Conservation (phyloP, 176 grass and related monocot genomes). For the Oryza officinalis region DNA sequence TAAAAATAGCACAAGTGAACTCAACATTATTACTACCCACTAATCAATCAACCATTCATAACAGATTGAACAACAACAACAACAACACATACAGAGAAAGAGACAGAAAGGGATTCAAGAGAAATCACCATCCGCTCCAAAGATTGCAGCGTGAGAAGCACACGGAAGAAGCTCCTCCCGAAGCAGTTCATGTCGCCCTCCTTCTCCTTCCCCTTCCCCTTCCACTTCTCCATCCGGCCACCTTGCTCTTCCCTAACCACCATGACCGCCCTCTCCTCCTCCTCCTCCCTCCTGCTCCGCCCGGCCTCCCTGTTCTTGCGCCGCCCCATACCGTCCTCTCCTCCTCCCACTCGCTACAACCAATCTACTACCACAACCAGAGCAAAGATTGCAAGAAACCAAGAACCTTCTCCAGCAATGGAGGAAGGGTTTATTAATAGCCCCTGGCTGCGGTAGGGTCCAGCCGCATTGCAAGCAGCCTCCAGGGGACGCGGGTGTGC, state of each 20-base stretch:
- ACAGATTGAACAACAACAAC: neutral
- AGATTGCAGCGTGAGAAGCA: conserved; percentile 41
- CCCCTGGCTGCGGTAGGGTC: no score
- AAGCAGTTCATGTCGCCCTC: neutral
- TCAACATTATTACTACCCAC: no score
- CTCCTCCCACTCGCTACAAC: neutral
- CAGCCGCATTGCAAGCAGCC: no score
- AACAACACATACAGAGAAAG: neutral
- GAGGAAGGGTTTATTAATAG: no score
- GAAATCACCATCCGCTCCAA: conserved; percentile 38
- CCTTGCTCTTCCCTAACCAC: neutral
- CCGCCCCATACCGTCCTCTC: neutral
- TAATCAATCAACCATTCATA: neutral
- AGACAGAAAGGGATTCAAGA: neutral
- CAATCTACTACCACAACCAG: no score
- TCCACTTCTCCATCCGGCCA: neutral
- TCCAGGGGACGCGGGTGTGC: no score
- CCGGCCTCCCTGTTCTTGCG: neutral
- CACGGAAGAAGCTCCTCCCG: conserved; percentile 43
- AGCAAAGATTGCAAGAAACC: no score
- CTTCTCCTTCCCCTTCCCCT: no score
- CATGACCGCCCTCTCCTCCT: neutral
- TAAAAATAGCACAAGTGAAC: no score
- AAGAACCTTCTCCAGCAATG: no score
- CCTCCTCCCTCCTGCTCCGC: neutral